A percentile compares a stretch with the other conserved stretches of the same genome.
Conservation (phyloP, 805 yeast species). For the Hanseniaspora jakobsenii region DNA sequence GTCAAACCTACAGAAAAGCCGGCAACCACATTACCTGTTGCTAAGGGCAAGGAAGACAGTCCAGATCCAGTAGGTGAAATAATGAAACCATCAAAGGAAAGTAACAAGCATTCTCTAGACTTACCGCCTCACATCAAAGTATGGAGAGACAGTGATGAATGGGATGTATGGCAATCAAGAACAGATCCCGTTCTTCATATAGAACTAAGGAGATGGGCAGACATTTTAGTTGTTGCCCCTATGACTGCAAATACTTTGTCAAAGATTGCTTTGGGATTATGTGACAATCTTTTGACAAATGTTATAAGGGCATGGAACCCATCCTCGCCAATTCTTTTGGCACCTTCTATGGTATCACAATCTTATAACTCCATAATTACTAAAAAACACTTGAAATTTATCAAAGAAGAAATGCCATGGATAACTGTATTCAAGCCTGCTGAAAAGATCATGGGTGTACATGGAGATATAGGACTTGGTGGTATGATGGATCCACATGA, state of each 20-base stretch:
- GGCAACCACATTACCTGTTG: no score
- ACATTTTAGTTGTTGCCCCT: constrained; percentile 85
- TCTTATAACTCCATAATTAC: constrained; percentile 85
- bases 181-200: constrained; percentile 90
- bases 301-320: constrained; percentile 95
- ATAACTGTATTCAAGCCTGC: constrained; percentile 87
- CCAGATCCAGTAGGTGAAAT: no score
- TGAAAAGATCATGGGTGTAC: constrained; percentile 81
- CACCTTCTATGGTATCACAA: constrained; percentile 92
- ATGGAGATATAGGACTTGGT: constrained; percentile 98
- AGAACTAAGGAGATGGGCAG: constrained; percentile 94
- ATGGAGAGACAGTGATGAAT: constrained; percentile 91
- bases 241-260: constrained; percentile 85
- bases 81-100: constrained; percentile 23
- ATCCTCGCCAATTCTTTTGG: constrained; percentile 72
- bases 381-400: constrained; percentile 61
- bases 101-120: constrained; percentile 28
- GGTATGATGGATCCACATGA: constrained; percentile 98
- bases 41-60: no score
- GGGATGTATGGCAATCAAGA: constrained; percentile 75
- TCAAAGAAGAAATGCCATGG: constrained; percentile 89
- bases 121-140: constrained; percentile 59
- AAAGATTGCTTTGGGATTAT: constrained; percentile 78
- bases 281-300: constrained; percentile 83
- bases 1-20: no score